Evolutionary conservation across 1,284 basidiomycete species (phyloP).

Genomic region (Microbotryomycetes sp.): DNA sequence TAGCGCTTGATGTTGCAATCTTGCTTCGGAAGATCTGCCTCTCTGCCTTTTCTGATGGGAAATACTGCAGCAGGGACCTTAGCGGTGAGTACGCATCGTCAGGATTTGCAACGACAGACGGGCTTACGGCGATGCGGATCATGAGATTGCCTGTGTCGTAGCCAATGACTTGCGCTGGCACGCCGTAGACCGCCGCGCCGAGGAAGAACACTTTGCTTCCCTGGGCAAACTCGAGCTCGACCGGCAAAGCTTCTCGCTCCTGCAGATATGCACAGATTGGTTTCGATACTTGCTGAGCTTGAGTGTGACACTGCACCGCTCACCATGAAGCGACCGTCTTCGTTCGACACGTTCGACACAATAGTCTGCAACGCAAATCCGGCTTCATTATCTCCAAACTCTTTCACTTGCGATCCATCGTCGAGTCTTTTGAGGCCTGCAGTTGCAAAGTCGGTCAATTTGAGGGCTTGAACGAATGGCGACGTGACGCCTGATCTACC

Average conservation of each 20-base stretch:
- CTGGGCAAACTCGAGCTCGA: slow-evolving; percentile 82
- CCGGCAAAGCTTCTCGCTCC: slow-evolving; percentile 64
- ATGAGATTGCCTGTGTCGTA: slow-evolving; percentile 63
- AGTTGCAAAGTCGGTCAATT: too few species aligned
- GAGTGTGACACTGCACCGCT: slow-evolving; percentile 26
- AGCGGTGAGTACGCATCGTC: neutral
- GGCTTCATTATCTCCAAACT: slow-evolving; percentile 85
- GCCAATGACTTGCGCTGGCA: slow-evolving; percentile 76
- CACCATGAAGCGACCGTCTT: slow-evolving; percentile 84
- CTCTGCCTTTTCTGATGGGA: slow-evolving; percentile 70
- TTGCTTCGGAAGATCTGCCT: slow-evolving; percentile 67
- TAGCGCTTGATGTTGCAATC: slow-evolving; percentile 54
- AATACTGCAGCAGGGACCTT: slow-evolving; percentile 54
- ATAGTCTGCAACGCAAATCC: slow-evolving; percentile 81
- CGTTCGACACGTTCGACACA: slow-evolving; percentile 67
- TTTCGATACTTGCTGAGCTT: neutral
- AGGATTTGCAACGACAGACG: neutral
- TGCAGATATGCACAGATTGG: slow-evolving; percentile 12
- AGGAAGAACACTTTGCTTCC: slow-evolving; percentile 93
- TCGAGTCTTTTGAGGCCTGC: slow-evolving; percentile 80
- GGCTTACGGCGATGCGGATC: slow-evolving; percentile 69
- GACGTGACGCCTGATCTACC: slow-evolving; percentile 49
- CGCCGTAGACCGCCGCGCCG: slow-evolving; percentile 87
- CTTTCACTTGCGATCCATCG: slow-evolving; percentile 84
- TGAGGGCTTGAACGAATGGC: slow-evolving; percentile 1